Conservation (phyloP, 176 grass and related monocot species). For the Musa schizocarpa region DNA sequence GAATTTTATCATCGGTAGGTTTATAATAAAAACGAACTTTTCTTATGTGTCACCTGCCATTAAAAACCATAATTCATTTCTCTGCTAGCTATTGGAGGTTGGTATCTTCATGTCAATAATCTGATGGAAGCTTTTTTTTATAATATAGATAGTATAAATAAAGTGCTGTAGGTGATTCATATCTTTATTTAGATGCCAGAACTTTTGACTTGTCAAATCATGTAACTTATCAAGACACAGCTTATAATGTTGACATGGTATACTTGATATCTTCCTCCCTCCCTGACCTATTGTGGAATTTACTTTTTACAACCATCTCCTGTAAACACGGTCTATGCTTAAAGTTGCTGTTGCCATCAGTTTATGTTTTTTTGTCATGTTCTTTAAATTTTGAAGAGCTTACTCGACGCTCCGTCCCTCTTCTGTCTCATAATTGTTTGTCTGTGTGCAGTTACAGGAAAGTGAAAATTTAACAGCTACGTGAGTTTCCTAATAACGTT, state of each 20-base stretch:
- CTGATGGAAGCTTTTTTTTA: too few species aligned
- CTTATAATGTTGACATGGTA: too few species aligned
- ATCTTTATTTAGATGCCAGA: background rate
- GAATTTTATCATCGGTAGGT: too few species aligned
- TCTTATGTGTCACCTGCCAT: background rate
- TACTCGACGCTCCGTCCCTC: too few species aligned
- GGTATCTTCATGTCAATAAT: too few species aligned
- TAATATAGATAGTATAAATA: too few species aligned
- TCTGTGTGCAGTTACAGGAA: conserved; percentile 2
- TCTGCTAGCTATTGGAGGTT: background rate
- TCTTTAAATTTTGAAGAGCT: too few species aligned
- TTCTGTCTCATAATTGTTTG: too few species aligned
- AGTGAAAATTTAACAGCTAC: background rate
- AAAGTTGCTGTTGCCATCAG: background rate
- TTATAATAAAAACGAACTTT: too few species aligned
- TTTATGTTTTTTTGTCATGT: background rate
- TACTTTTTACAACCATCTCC: background rate
- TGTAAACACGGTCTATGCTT: background rate
- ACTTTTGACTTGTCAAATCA: background rate
- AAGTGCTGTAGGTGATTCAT: background rate
- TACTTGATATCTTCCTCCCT: background rate
- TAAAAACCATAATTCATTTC: background rate
- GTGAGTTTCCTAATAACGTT: background rate
- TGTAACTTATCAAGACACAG: too few species aligned
- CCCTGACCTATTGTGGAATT: background rate